phyloP scores from a whole-genome alignment of 1,284 basidiomycete genomes.

The Pseudozyma hubeiensis region DNA sequence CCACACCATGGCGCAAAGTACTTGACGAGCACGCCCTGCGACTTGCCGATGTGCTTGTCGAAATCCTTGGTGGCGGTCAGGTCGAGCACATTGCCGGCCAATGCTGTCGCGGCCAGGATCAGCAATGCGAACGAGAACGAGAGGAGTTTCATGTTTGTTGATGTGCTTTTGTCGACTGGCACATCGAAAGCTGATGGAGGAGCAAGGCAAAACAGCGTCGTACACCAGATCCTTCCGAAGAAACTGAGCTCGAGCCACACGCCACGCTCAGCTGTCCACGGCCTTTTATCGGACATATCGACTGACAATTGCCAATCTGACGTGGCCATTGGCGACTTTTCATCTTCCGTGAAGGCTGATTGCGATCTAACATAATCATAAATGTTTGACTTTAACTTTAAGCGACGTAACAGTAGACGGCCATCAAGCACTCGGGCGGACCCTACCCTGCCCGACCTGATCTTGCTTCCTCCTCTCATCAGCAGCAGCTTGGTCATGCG shows the following conservation, averaged over 20 bases:
- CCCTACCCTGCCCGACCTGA: no score
- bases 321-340: conserved; percentile 9
- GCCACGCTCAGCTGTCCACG: conserved; percentile 1
- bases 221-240: background rate
- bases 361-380: background rate
- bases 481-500: no score
- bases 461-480: no score
- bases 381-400: no score
- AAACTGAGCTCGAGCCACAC: conserved; percentile 10
- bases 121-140: conserved; percentile 28
- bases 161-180: conserved; percentile 7
- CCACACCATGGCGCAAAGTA: conserved; percentile 68
- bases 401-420: no score
- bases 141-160: conserved; percentile 36
- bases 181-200: conserved; percentile 9
- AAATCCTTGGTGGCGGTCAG: conserved; percentile 61
- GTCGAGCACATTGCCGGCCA: conserved; percentile 61
- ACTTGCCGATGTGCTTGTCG: conserved; percentile 56
- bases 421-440: no score
- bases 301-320: conserved; percentile 23
- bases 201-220: background rate
- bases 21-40: conserved; percentile 60
- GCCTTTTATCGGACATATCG: conserved; percentile 21
- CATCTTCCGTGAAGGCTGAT: background rate
- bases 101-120: conserved; percentile 34